Evolutionary conservation across 345 rosid genomes (phyloP), one percentile per base, ranked within the genome.

Genomic region (Streptanthus diversifolius): DNA sequence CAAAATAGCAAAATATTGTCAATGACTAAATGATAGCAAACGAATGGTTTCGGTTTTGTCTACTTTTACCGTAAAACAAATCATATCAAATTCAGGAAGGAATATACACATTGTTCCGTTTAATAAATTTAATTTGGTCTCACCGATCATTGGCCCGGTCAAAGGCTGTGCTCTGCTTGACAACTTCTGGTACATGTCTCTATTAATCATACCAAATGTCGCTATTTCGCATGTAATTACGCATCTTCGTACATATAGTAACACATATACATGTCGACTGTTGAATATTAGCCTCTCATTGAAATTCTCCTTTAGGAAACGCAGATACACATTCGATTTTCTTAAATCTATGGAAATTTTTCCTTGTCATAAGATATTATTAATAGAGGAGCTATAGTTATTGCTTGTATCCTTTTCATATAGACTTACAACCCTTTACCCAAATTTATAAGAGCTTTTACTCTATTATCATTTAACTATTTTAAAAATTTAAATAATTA

Each of bases 141-240:
- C 64, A 35, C 14, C 30, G 58, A 51, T 43, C 51, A 61, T 75
- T 62, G 79, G 68, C 74, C 24, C 3, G 27, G 74, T 75, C 79
- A 68, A 75, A 61, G 74, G 51, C 65, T 43, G 65, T 17, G 57
- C 30, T 41, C 21, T 40, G 15, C 60, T 74, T 49, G 68, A 68
- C 63, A 75, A 61, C 63, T 75, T 75, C 63, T 41, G 70, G 24
- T 67, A 5, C 43, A 57, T 66, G 77, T 66, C 65, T 63, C 57
- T 65, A 39, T 43, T 72, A 45, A 44, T 24, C 44, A 40, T 51
- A 75, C 68, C 63, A 52, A 60, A 51, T 60, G 36, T 60, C 55
- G 39, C 3, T 39, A 59, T 39, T 67, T 30, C 63, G 60, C 68
- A 67, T 58, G 63, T 67, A 59, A 68, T 67, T 59, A 75, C 63